Base-by-base conservation (phyloP, 495 filamentous ascomycete genomes). In the Talaromyces wortmannii region DNA sequence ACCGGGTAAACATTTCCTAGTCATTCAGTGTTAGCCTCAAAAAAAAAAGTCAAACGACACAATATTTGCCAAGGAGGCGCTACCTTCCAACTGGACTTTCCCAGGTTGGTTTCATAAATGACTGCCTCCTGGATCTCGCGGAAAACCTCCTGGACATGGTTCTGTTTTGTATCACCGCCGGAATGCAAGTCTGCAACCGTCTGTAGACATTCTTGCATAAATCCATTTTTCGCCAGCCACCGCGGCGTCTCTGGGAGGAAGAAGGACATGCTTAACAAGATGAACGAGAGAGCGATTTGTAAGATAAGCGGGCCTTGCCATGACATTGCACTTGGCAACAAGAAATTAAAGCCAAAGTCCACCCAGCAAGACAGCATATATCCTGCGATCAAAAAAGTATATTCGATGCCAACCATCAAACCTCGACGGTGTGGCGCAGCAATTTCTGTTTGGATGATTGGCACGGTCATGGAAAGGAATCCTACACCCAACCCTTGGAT, bases 341-440 rank as follows among this genome's bases (percentile, higher is more conserved):
- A 13, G 55, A 69, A 67, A 31, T 64, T 57, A 55, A 67, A 69
- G 4, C 66, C 66, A 52, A 64, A 69, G 51, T 67, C 62, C 17
- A 67, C 61, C 64, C 63, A 67, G 45, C 63, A 67, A 18, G 61
- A 64, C 3, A 69, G 55, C 65, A 67, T 67, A 40, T 66, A 66
- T 43, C 66, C 66, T 8, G 56, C 64, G 36, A 66, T 67, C 53
- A 61, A 52, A 48, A 57, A 63, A 5, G 57, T 67, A 36, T 67
- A 66, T 50, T 69, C 64, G 17, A 67, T 67, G 7, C 63, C 65
- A 0, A 69, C 66, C 62, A 69, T 66, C 30, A 67, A 32, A 15
- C 66, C 66, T 23, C 64, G 60, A 16, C 57, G 53, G 52, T 66
- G 61, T 0, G 65, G 53, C 0, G 61, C 45, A 1, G 65, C 63